Base-by-base conservation (phyloP, 1,139 yeast genomes). In the Nakaseomyces nivariensis region DNA sequence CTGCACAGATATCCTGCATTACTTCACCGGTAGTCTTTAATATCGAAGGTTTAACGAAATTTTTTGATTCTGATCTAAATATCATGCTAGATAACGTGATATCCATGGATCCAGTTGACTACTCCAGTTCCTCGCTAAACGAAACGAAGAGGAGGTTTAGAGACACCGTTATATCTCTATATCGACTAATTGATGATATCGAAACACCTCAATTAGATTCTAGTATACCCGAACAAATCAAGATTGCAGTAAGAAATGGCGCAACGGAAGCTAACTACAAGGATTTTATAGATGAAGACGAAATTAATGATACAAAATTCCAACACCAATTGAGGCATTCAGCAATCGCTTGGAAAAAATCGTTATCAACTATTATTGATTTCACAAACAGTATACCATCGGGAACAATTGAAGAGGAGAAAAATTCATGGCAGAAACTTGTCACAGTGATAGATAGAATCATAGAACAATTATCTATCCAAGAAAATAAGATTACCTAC, bases 281-380 rank as follows among this genome's bases (percentile, higher is more conserved):
- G 6, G 68, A 70, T 2, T 54, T 60, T 32, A 58, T 76, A 3
- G 64, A 73, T 0, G 63, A 63, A 1, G 64, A 61, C 1, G 56
- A 72, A 6, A 56, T 79, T 1, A 57, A 67, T 0, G 90, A 87
- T 56, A 66, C 84, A 0, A 62, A 66, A 0, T 75, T 83, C 53
- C 69, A 88, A 45, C 89, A 89, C 59, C 96, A 0, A 70, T 85
- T 6, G 67, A 74, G 40, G 72, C 92, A 45, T 81, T 88, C 1
- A 67, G 87, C 4, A 72, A 75, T 1, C 69, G 88, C 22, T 78
- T 82, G 0, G 95, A 85, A 57, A 74, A 82, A 0, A 67, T 88
- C 5, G 72, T 82, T 1, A 58, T 62, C 0, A 82, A 78, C 49
- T 8, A 71, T 69, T 7, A 43, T 50, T 0, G 70, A 68, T 50